phyloP scores from a whole-genome alignment of 2,329 filamentous ascomycete species.

The Rutstroemia sp. region DNA sequence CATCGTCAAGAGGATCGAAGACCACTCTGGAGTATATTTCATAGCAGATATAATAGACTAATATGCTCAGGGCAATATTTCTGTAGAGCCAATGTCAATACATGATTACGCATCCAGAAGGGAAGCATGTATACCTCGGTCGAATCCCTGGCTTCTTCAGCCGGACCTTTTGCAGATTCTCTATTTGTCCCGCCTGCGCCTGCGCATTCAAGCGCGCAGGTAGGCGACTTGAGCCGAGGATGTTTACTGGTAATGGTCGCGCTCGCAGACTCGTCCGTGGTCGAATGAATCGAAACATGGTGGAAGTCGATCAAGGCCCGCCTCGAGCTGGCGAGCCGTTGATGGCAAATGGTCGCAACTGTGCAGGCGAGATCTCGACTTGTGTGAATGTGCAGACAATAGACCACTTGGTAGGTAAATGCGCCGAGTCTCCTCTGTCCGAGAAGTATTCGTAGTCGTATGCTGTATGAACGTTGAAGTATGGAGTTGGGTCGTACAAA shows the following conservation, averaged over 20 bases:
- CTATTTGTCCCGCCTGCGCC: constrained; percentile 14
- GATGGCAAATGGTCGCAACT: neutral
- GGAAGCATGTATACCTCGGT: constrained; percentile 13
- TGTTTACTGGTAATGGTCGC: neutral
- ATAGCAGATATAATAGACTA: constrained; percentile 33
- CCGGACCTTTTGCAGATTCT: constrained; percentile 22
- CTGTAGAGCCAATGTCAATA: constrained; percentile 11
- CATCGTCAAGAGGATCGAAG: constrained; percentile 37
- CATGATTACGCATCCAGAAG: neutral
- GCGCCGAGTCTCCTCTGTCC: neutral
- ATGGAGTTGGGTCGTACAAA: neutral
- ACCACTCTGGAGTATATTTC: constrained; percentile 40
- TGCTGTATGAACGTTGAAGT: neutral
- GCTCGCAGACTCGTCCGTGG: constrained; percentile 6
- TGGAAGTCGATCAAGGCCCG: constrained; percentile 20
- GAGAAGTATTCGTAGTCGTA: neutral
- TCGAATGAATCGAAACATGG: constrained; percentile 24
- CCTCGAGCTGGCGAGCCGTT: constrained; percentile 23
- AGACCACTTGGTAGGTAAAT: neutral
- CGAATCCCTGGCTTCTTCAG: constrained; percentile 16
- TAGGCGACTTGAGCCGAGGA: constrained; percentile 22
- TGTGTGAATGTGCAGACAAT: neutral
- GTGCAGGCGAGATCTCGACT: neutral
- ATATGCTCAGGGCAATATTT: constrained; percentile 26
- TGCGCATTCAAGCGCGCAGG: constrained; percentile 20